These are phyloP conservation scores for Thalassiosira hispida DNA, from an alignment of 352 stramenopile genomes.

Conservation along the genomic window DNA sequence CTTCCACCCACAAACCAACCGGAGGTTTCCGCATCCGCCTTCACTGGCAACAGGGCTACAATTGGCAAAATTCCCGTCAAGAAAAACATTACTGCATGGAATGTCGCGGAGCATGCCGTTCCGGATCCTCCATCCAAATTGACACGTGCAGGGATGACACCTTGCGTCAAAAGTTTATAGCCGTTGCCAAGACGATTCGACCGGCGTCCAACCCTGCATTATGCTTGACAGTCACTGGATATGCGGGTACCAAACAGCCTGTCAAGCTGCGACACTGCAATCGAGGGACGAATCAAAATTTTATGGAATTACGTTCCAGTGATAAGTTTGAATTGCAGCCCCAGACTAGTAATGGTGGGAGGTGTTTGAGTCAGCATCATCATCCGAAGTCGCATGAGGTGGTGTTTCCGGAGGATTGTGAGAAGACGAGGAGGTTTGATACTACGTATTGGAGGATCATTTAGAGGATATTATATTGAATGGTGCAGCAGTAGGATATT, in stretches of 20 bases:
- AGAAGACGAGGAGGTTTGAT: slow-evolving; percentile 24
- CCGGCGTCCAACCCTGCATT: slow-evolving; percentile 23
- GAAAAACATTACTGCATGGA: slow-evolving; percentile 50
- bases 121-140: slow-evolving; percentile 25
- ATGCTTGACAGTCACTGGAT: slow-evolving; percentile 29
- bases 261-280: slow-evolving; percentile 31
- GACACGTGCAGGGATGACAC: slow-evolving; percentile 20
- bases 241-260: slow-evolving; percentile 12
- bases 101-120: slow-evolving; percentile 20
- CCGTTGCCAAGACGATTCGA: slow-evolving; percentile 23
- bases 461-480: no score
- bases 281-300: slow-evolving; percentile 26
- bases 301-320: slow-evolving; percentile 14
- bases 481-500: no score
- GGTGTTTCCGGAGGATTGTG: slow-evolving; percentile 38
- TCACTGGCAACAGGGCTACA: slow-evolving; percentile 41
- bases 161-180: slow-evolving; percentile 37
- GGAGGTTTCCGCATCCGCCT: slow-evolving; percentile 38
- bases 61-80: slow-evolving; percentile 29
- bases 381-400: slow-evolving; percentile 42
- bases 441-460: slow-evolving; percentile 35
- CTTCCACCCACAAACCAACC: slow-evolving; percentile 7
- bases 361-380: slow-evolving; percentile 47
- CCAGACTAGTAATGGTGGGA: not conserved
- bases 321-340: slow-evolving; percentile 43